Base-by-base conservation (phyloP, 345 rosid species). In the Populus deltoides region DNA sequence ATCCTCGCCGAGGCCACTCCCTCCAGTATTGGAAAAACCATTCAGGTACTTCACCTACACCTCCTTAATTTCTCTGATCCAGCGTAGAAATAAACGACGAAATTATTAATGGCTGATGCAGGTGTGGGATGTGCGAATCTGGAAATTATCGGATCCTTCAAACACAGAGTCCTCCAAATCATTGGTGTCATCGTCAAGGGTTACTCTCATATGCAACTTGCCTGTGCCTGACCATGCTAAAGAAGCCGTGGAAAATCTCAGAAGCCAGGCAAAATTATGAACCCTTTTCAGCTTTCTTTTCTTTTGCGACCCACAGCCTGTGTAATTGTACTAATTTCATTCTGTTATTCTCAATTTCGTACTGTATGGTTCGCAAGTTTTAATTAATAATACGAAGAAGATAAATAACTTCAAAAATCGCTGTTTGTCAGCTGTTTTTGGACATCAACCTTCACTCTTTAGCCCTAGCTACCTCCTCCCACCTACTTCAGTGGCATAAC, bases 111-210 rank as follows among this genome's bases (percentile, higher is more conserved):
- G 16, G 51, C 51, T 13, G 51, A 47, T 47, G 17, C 81, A 94
- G 98, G 97, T 92, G 8, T 95, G 99, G 99, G 96, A 95, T 80
- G 96, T 92, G 43, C 85, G 74, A 77, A 73, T 93, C 3, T 90
- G 90, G 91, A 95, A 92, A 86, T 75, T 84, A 47, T 47, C 51
- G 7, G 80, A 83, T 74, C 85, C 86, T 3, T 80, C 80, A 6
- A 82, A 85, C 69, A 75, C 89, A 0, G 86, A 86, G 43, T 47
- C 51, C 51, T 83, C 20, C 57, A 88, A 74, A 75, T 66, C 86
- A 20, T 75, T 87, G 81, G 85, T 89, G 27, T 78, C 96, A 9
- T 87, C 96, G 12, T 88, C 98, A 16, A 81, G 91, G 83, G 98
- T 92, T 20, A 93, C 96, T 41, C 90, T 93, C 61, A 12, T 90